Evolutionary conservation across 371 early-diverging fungal genomes (phyloP).

Genomic region (Capillidium rhysosporum): DNA sequence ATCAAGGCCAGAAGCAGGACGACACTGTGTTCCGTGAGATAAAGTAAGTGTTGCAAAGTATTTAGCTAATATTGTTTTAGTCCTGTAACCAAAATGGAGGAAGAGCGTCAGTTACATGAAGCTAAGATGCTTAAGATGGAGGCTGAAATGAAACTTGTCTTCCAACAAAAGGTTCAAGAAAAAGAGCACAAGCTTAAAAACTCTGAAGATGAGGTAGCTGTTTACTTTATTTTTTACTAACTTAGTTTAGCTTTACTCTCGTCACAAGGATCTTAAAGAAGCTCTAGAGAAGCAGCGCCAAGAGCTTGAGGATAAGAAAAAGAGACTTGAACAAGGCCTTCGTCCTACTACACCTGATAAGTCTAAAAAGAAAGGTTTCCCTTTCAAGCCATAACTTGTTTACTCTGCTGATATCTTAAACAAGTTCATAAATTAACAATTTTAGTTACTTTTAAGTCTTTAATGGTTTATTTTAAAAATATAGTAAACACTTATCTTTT

Average conservation of each 20-base stretch:
- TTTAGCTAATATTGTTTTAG: constrained; percentile 12
- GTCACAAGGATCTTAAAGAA: constrained; percentile 93
- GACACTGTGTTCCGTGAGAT: constrained; percentile 60
- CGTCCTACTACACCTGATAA: constrained; percentile 75
- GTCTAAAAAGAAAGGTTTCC: constrained; percentile 52
- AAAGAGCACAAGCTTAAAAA: constrained; percentile 93
- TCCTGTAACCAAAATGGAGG: constrained; percentile 80
- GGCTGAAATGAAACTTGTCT: constrained; percentile 90
- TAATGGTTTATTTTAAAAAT: too few relatives aligned
- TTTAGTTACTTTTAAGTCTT: too few relatives aligned
- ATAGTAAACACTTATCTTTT: too few relatives aligned
- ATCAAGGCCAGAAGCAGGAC: constrained; percentile 68
- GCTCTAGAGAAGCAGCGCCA: constrained; percentile 80
- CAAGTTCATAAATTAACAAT: too few relatives aligned
- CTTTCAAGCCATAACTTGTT: constrained; percentile 15
- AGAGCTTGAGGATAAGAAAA: constrained; percentile 87
- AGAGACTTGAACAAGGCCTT: constrained; percentile 51
- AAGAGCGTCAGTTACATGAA: constrained; percentile 81
- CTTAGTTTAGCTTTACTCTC: constrained; percentile 47
- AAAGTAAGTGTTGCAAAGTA: constrained; percentile 20
- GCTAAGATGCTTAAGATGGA: constrained; percentile 94
- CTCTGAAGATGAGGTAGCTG: constrained; percentile 73
- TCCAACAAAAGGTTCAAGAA: constrained; percentile 95
- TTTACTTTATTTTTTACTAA: neutral
- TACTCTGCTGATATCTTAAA: too few relatives aligned